Base-by-base conservation (phyloP, 176 grass and related monocot species). In the Carex scoparia region DNA sequence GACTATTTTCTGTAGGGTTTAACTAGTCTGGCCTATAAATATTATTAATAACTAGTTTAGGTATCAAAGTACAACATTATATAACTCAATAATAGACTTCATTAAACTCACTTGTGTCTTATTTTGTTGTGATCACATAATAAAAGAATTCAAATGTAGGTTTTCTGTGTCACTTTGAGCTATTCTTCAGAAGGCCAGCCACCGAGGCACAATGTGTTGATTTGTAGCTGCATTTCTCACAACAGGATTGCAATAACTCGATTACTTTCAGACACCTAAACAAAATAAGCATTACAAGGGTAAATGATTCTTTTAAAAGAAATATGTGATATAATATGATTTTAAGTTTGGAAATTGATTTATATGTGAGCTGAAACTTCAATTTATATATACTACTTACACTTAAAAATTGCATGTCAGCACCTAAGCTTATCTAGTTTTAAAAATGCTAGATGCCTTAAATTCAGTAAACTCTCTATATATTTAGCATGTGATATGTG, bases 221-320 rank as follows among this genome's bases (percentile, higher is more conserved):
- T 18, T 89, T 59, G 55, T 90, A 84, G 65, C 79, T 81, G 61
- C 80, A 90, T 84, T 87, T 84, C 64, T 90, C 80, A 18, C 88
- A 90, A 31, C 85, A 90, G 4, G 81, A 65, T 79, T 87, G 85
- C 85, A 90, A 75, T 27, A 90, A 65, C 67, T 84, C 73, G 30
- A 87, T 87, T 38, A 87, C 85, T 71, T 79, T 90, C 63, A 84
- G 57, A 57, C 88, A 90, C 85, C 88, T 90, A 48, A 82, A 81
- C 86, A 1, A 84, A 73, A 44, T 53, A 56, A 56, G 23, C 72
- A 76, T 62, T 19, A 28, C 2, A 10, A 63, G 7, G 61, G 61
- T 63, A 63, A 9, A 62, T 62, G 9, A 62, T 62, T 19, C 16
- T 62, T 23, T 62, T 7, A 62, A 61, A 62, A 7, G 8, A 62